Percentiles rank a stretch among this genome's conserved stretches.
Evolutionary conservation across 768 basidiomycete species (phyloP).

Genomic region (Leccinellum luteum): DNA sequence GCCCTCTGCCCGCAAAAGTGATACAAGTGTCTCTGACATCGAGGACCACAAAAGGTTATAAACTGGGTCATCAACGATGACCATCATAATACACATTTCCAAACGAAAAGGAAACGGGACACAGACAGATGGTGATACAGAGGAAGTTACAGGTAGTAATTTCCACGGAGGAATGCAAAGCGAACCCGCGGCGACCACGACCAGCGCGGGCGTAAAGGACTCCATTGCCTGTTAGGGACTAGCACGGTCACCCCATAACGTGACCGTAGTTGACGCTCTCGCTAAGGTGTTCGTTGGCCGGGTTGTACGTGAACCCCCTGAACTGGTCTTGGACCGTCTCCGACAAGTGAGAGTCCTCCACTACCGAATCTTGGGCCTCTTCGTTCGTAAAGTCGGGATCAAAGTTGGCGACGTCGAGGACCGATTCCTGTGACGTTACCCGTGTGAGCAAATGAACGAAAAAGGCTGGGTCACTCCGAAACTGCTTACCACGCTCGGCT

Average conservation of each 20-base stretch:
- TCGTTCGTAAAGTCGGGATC: conserved; percentile 98
- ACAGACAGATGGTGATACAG: neutral
- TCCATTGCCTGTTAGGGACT: neutral
- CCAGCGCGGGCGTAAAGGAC: conserved; percentile 18
- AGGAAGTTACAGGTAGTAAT: neutral
- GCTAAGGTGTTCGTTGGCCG: conserved; percentile 78
- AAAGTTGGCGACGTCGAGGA: conserved; percentile 94
- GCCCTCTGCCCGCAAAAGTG: neutral
- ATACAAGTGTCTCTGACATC: neutral
- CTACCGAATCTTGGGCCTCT: conserved; percentile 92
- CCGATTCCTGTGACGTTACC: conserved; percentile 61
- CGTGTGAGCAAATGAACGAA: conserved; percentile 1
- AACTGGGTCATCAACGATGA: neutral
- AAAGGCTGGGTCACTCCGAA: neutral
- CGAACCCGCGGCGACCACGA: conserved; percentile 13
- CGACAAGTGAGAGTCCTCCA: conserved; percentile 87
- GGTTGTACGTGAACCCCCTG: conserved; percentile 86
- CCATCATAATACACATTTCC: neutral
- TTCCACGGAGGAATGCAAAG: conserved; percentile 3
- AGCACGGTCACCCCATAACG: conserved; percentile 31
- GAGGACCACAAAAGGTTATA: neutral
- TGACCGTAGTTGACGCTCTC: conserved; percentile 71
- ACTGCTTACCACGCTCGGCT: conserved; percentile 84
- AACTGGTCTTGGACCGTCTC: conserved; percentile 98
- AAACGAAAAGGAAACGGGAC: neutral